Base-by-base conservation (phyloP, 345 rosid species). In the Kernera saxatilis region DNA sequence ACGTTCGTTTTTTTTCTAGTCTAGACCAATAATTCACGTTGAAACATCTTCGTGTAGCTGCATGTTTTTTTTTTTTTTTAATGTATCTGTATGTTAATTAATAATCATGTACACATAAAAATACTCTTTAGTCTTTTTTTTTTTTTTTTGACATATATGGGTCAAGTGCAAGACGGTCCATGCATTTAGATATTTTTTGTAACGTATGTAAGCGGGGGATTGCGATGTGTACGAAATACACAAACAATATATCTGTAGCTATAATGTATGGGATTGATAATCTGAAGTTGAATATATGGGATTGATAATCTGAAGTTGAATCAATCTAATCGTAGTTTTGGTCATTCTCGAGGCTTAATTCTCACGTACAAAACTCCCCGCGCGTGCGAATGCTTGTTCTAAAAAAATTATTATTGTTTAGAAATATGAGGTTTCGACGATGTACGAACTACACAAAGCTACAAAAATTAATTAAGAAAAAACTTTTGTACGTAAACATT, bases 111-210 rank as follows among this genome's bases (percentile, higher is more conserved):
- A 23, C 18, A 49, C 35, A 50, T 10, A 33, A 22, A 1, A 36
- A 25, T 25, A 30, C 12, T 2, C 46, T 64, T n/a, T n/a, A n/a
- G n/a, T n/a, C n/a, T n/a, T n/a, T n/a, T n/a, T n/a, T n/a, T n/a
- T n/a, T n/a, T n/a, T n/a, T n/a, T n/a, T n/a, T n/a, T n/a, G n/a
- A n/a, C n/a, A 45, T 3, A 45, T 32, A 48, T 57, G 48, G 54
- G 61, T 74, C 62, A 59, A 65, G 44, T 73, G 46, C 30, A 49
- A 66, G 53, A 58, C 55, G 69, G 67, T 67, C 78, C 69, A 51
- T 67, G 30, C 69, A 67, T 51, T 74, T 43, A 33, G 63, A 60
- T 51, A 23, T 59, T 40, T 57, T 56, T 10, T 50, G 49, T 59
- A 30, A 59, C 40, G 63, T 46, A 32, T 3, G 29, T 30, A 25